A percentile compares a stretch with the other conserved stretches of the same genome.
phyloP scores from a whole-genome alignment of 768 basidiomycete species.

The Rickenella mellea region DNA sequence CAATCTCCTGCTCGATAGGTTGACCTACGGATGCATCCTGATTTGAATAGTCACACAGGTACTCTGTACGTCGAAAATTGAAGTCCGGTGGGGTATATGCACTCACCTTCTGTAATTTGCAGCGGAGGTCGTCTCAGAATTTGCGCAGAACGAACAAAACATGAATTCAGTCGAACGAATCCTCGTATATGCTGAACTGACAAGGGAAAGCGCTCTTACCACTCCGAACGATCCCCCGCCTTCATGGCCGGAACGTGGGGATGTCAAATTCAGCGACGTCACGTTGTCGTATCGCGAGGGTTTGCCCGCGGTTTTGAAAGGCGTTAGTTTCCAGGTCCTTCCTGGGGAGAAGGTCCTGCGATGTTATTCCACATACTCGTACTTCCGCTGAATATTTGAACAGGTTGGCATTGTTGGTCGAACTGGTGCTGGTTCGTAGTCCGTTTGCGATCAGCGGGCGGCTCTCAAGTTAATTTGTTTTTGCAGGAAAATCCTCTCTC shows the following conservation, averaged over 20 bases:
- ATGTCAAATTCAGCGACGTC: conserved; percentile 26
- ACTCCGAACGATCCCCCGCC: conserved; percentile 14
- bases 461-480: neutral
- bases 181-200: conserved; percentile 24
- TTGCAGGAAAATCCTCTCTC: conserved; percentile 5
- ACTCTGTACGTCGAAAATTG: conserved; percentile 5
- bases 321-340: conserved; percentile 24
- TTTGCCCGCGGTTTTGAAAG: conserved; percentile 30
- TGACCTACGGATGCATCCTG: neutral
- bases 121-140: conserved; percentile 48
- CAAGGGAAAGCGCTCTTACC: conserved; percentile 19
- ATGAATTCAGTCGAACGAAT: conserved; percentile 26
- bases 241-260: conserved; percentile 15
- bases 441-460: too few species aligned
- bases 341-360: conserved; percentile 30
- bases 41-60: conserved; percentile 7
- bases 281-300: conserved; percentile 24
- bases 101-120: conserved; percentile 3
- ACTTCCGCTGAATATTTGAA: conserved; percentile 3
- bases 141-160: conserved; percentile 13
- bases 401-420: conserved; percentile 30
- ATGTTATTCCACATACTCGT: neutral
- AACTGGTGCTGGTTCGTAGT: conserved; percentile 26
- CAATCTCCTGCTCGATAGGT: too few species aligned
- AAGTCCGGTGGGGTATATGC: conserved; percentile 5